These are phyloP conservation scores for Neospermospora avenae DNA, from an alignment of 2,329 filamentous ascomycete genomes.

Conservation along the genomic window DNA sequence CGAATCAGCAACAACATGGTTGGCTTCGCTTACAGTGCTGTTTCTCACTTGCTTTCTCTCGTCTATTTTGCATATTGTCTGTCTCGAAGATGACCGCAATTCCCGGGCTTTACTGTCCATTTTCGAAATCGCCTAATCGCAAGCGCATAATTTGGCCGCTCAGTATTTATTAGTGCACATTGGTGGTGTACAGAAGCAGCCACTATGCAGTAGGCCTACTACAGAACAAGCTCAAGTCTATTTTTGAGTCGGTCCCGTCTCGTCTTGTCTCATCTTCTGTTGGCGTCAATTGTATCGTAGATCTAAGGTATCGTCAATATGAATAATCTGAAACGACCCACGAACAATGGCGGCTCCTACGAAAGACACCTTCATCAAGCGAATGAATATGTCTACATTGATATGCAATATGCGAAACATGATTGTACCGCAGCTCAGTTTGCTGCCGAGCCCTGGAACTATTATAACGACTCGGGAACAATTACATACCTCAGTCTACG, in stretches of 20 bases:
- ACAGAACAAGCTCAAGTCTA: too few species aligned
- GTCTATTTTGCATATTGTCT: not conserved
- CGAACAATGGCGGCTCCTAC: not conserved
- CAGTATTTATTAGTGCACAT: too few species aligned
- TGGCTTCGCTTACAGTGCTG: too few species aligned
- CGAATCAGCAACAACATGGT: too few species aligned
- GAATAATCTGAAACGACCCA: not conserved
- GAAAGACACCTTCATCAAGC: not conserved
- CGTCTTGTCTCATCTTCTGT: too few species aligned
- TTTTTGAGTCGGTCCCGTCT: too few species aligned
- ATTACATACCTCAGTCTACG: conserved; percentile 13
- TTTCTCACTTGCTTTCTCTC: not conserved
- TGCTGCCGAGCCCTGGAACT: conserved; percentile 12
- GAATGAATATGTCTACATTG: conserved; percentile 15
- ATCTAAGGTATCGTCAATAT: not conserved
- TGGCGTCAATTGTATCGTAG: too few species aligned
- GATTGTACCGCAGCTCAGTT: not conserved
- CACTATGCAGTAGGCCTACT: too few species aligned
- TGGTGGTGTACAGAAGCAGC: too few species aligned
- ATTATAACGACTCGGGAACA: conserved; percentile 9
- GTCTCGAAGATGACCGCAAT: not conserved
- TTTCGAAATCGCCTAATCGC: too few species aligned
- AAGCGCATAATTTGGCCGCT: too few species aligned
- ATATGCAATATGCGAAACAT: conserved; percentile 13
- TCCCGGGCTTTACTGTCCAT: not conserved